Evolutionary conservation across 768 basidiomycete species (phyloP), one percentile per base, ranked within the genome.

Genomic region (Xerocomus brunneocitrinus): DNA sequence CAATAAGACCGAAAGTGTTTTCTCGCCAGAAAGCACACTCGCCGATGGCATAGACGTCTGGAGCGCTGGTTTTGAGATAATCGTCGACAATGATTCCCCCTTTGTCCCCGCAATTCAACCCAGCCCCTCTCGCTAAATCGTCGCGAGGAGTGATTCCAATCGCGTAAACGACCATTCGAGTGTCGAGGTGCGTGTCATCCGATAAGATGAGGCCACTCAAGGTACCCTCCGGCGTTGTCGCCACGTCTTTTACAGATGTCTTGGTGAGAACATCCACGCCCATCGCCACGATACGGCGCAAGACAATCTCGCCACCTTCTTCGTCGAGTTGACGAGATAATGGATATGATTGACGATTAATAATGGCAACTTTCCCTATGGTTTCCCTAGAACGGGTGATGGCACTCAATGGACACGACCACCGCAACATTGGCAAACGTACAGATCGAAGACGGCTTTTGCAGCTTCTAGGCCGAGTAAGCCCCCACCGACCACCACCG

Each of bases 111-210:
- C 77, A 78, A 46, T 72, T 59, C 55, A 90, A 78, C 4, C 83
- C 83, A 2, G 78, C 71, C 2, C 62, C 62, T 25, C 70, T 65
- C 0, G 86, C 85, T 3, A 90, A 69, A 40, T 89, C 83, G 59
- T 88, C 87, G 14, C 87, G 78, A 8, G 88, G 82, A 10, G 72
- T 77, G 60, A 89, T 88, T 1, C 87, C 88, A 32, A 87, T 81
- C 1, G 87, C 83, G 59, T 79, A 84, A 27, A 88, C 77, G 41
- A 83, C 78, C 62, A 89, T 64, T 53, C 81, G 76, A 38, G 78
- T 74, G 16, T 76, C 67, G 39, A 80, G 62, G 6, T 67, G 70
- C 2, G 71, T 61, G 19, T 78, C 81, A 55, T 82, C 75, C 4
- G 69, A 65, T n/a, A 86, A 67, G 39, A 69, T 60, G 49, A 87